These are phyloP conservation scores for Pharnaceum exiguum DNA, from an alignment of 148 eudicot species.

Conservation along the genomic window DNA sequence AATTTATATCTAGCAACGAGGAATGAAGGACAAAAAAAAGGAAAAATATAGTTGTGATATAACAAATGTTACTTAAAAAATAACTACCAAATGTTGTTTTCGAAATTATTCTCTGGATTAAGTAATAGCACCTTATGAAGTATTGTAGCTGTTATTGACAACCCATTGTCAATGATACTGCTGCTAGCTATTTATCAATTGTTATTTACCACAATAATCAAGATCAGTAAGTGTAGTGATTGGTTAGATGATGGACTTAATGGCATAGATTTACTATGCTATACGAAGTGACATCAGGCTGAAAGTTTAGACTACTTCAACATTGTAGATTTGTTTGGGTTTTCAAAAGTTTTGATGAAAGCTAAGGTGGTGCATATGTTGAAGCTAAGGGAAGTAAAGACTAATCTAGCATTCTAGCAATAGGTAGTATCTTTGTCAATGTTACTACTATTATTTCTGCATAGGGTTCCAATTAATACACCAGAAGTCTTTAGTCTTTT, in stretches of 20 bases:
- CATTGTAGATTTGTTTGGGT: background rate
- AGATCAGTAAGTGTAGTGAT: background rate
- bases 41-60: background rate
- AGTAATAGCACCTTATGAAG: too few relatives aligned
- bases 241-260: constrained; percentile 11
- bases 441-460: background rate
- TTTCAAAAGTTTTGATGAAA: background rate
- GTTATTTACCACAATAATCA: background rate
- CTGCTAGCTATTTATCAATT: too few relatives aligned
- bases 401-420: too few relatives aligned
- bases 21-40: background rate
- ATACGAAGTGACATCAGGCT: background rate
- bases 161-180: too few relatives aligned
- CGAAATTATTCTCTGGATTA: too few relatives aligned
- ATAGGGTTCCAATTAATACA: constrained; percentile 17
- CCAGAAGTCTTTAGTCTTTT: constrained; percentile 7
- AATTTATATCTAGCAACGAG: background rate
- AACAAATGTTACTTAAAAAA: background rate
- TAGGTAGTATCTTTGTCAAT: background rate
- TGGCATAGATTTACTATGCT: background rate
- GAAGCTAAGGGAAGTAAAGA: background rate
- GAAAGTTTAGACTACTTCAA: background rate
- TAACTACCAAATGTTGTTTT: too few relatives aligned
- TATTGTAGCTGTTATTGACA: too few relatives aligned
- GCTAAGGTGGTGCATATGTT: background rate